Evolutionary conservation across 306 rosid genomes (phyloP).

Genomic region (Cicer bijugum): DNA sequence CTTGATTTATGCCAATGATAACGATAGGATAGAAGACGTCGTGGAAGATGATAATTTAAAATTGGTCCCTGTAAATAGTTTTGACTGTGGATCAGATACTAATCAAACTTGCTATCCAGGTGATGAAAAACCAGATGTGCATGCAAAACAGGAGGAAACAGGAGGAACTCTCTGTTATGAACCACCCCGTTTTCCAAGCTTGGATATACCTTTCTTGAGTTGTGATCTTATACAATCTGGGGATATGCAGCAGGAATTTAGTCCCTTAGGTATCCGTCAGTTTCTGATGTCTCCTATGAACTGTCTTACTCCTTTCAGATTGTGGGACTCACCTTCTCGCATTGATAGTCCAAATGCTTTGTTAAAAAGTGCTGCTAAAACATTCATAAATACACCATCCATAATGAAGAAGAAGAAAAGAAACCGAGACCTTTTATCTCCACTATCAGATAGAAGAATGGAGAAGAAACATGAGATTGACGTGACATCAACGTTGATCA

Average conservation of each 20-base stretch:
- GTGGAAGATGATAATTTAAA: conserved; percentile 62
- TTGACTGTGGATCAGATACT: conserved; percentile 54
- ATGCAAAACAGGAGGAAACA: conserved; percentile 59
- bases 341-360: conserved; percentile 80
- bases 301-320: conserved; percentile 85
- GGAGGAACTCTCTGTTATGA: conserved; percentile 87
- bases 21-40: conserved; percentile 45
- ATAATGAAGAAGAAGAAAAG: conserved; percentile 95
- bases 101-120: conserved; percentile 50
- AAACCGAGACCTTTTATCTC: conserved; percentile 78
- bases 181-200: conserved; percentile 95
- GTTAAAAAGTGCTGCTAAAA: conserved; percentile 89
- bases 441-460: conserved; percentile 79
- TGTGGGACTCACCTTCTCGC: conserved; percentile 89
- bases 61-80: conserved; percentile 76
- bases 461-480: conserved; percentile 79
- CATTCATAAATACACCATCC: conserved; percentile 83
- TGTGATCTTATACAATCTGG: conserved; percentile 91
- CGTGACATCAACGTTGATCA: conserved; percentile 64
- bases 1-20: conserved; percentile 62
- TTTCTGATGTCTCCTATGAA: conserved; percentile 89
- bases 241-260: conserved; percentile 92
- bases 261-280: conserved; percentile 97
- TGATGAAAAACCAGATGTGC: conserved; percentile 51
- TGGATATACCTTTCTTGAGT: conserved; percentile 91